A percentile compares a stretch with the other conserved stretches of the same genome.
These are phyloP conservation scores for Neofusicoccum laricinum DNA, from an alignment of 2,329 filamentous ascomycete genomes.

Conservation along the genomic window DNA sequence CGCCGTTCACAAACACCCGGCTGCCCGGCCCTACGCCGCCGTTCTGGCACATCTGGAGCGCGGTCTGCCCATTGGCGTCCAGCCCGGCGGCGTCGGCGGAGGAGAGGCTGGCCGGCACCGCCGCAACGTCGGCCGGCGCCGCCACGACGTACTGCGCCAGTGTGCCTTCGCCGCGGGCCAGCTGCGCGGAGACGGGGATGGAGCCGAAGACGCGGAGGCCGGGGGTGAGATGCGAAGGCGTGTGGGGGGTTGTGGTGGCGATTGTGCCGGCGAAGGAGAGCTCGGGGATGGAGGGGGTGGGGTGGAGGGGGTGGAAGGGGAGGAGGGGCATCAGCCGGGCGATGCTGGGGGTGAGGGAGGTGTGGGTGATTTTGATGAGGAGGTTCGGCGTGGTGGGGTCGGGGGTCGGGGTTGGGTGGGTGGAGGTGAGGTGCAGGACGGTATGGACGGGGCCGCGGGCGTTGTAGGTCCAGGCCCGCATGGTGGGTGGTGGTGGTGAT, in stretches of 20 bases:
- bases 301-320: conserved; percentile 35
- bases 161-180: conserved; percentile 37
- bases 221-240: conserved; percentile 21
- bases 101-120: conserved; percentile 27
- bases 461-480: conserved; percentile 24
- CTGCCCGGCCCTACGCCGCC: conserved; percentile 32
- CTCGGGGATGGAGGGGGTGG: conserved; percentile 37
- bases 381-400: not conserved
- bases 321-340: conserved; percentile 43
- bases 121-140: conserved; percentile 32
- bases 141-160: conserved; percentile 42
- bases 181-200: conserved; percentile 29
- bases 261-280: conserved; percentile 44
- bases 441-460: not conserved
- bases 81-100: conserved; percentile 39
- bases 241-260: conserved; percentile 12
- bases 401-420: not conserved
- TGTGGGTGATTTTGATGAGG: conserved; percentile 31
- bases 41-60: conserved; percentile 34
- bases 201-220: conserved; percentile 41
- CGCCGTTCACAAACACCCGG: conserved; percentile 50
- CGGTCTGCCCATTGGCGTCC: conserved; percentile 40
- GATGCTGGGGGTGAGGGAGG: conserved; percentile 41
- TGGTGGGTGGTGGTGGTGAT: conserved; percentile 11
- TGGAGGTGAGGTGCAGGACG: not conserved